Base-by-base conservation (phyloP, 2,329 filamentous ascomycete genomes). In the Trichoderma lentiforme region DNA sequence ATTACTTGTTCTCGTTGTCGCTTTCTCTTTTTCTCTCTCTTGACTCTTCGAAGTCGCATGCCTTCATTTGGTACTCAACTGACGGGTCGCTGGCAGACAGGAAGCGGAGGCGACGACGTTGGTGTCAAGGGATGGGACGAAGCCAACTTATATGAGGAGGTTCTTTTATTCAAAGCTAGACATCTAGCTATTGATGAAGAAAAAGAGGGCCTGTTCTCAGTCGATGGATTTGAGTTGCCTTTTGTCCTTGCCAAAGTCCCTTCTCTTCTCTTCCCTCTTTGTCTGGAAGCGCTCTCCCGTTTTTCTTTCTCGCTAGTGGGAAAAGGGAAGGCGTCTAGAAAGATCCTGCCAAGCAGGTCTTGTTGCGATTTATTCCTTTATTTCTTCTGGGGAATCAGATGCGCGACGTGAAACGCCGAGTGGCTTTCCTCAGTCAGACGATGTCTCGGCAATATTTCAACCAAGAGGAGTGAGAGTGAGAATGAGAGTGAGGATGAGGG, bases 111-210 rank as follows among this genome's bases (percentile, higher is more conserved):
- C 6, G 57, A 28, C 18, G 57, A 26, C 21, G 47, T 39, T 51
- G 28, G 56, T 21, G 8, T 51, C 5, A 18, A 34, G 57, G 57
- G 34, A 32, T 53, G 12, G 56, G 36, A 47, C 12, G 32, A 60
- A 11, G 53, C 36, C 36, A 68, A n/a, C 8, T 60, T 57, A 21
- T 62, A 39, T 64, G 47, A 57, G 47, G 32, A 47, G 36, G 18
- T 51, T 28, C 24, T 63, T 51, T 60, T 68, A 74, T 73, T 72
- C 72, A 72, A 70, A 69, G 72, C 73, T 70, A 73, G 72, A 61
- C 47, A 57, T 67, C 71, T 69, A 74, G 73, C 68, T 73, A 73
- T 73, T 57, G 66, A 63, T n/a, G 57, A 51, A 36, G 24, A 53
- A 53, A 61, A 61, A 28, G 57, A 53, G 57, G 15, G 21, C 30